Evolutionary conservation across 768 basidiomycete genomes (phyloP), one percentile per base, ranked within the genome.

Genomic region (Pluteus cervinus): DNA sequence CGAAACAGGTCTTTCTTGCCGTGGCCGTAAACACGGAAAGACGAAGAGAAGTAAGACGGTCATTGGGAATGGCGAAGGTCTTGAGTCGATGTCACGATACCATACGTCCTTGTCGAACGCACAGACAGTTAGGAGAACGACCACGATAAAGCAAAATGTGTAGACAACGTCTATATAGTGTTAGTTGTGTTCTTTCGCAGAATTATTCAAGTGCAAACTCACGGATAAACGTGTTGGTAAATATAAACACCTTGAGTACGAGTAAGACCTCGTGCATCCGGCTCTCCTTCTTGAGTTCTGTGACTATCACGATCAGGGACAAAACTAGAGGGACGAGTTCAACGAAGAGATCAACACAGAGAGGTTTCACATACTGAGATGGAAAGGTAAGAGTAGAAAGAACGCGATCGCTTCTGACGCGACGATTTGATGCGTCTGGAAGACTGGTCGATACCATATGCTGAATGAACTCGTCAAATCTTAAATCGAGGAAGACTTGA

Each of bases 21-120:
- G 7, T 35, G 9, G 48, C 45, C n/a, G 33, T 4, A 60, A 35
- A 43, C 57, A 59, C 39, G 57, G 60, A 48, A 58, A 57, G n/a
- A 60, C 44, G 45, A 57, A 72, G 9, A 54, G 56, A 29, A 71
- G 43, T 12, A 79, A 43, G 34, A 71, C 46, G 4, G 60, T 46
- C 26, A 72, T 51, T 1, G 76, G 76, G 42, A 79, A 78, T 12
- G 76, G 76, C 8, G 74, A 75, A n/a, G 76, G 76, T 16, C 71
- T 68, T 8, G 71, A 67, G 47, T 79, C 76, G 36, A 79, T 68
- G 37, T 79, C 74, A 22, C 74, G 69, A 21, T 55, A 43, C 74
- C 73, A 77, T 30, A 79, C 60, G 29, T 75, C 63, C 12, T 45
- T 47, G 45, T 79, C 76, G 46, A 62, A 76, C 15, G 65, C 63